phyloP scores from a whole-genome alignment of 2,329 filamentous ascomycete species.

The Cladosporium cucumerinum region DNA sequence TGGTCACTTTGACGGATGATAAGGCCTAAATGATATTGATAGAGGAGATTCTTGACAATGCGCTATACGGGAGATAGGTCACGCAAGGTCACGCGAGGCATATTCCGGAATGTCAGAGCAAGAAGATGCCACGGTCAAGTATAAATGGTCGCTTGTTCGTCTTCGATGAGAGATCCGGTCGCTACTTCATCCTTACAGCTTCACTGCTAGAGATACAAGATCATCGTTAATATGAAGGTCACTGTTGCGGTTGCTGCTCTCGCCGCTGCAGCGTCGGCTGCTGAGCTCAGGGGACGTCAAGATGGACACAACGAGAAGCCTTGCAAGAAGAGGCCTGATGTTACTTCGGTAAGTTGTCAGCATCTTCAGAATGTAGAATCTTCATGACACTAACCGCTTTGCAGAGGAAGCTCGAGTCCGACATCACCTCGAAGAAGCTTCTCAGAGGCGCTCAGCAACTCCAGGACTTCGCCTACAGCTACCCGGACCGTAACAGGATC shows the following conservation, averaged over 20 bases:
- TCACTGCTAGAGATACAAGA: neutral
- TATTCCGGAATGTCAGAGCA: neutral
- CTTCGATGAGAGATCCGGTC: neutral
- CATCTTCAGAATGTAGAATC: neutral
- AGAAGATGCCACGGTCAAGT: neutral
- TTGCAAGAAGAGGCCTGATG: slow-evolving; percentile 8
- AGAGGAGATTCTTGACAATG: neutral
- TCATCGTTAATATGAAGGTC: slow-evolving; percentile 15
- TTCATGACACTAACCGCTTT: neutral
- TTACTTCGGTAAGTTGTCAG: slow-evolving; percentile 1
- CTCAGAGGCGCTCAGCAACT: slow-evolving; percentile 23
- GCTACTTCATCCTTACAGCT: neutral
- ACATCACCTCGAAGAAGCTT: slow-evolving; percentile 15
- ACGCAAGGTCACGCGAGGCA: neutral
- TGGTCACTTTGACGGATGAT: neutral
- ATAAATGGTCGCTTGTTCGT: neutral
- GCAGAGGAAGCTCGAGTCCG: slow-evolving; percentile 14
- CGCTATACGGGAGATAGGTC: neutral
- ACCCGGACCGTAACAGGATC: slow-evolving; percentile 33
- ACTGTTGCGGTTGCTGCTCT: slow-evolving; percentile 11
- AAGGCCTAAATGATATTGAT: neutral
- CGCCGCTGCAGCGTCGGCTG: slow-evolving; percentile 9
- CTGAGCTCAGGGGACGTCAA: slow-evolving; percentile 10
- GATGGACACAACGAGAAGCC: slow-evolving; percentile 13
- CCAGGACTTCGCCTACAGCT: slow-evolving; percentile 35